Percentiles rank a stretch among this genome's conserved stretches.
These are phyloP conservation scores for Sanguinoderma infundibulare DNA, from an alignment of 1,284 basidiomycete genomes.

Conservation along the genomic window DNA sequence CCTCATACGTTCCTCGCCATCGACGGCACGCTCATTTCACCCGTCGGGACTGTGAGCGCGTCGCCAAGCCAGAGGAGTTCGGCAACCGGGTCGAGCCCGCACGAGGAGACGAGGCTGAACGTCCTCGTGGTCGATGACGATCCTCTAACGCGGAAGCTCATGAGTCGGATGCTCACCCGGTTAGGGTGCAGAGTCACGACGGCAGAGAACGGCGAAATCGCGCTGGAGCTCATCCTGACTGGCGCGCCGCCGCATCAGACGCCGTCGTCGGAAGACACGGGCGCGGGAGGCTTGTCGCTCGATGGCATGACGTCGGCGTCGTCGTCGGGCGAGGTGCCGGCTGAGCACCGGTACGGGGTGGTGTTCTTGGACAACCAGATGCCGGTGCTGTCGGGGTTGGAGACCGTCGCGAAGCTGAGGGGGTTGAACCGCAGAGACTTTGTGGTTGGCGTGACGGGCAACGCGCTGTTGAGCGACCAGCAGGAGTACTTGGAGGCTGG, in stretches of 20 bases:
- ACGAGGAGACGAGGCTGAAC: slow-evolving; percentile 50
- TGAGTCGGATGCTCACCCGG: slow-evolving; percentile 82
- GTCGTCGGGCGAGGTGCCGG: no score
- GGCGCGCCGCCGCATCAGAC: slow-evolving; percentile 28
- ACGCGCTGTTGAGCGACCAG: slow-evolving; percentile 69
- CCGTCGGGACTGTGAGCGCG: slow-evolving; percentile 19
- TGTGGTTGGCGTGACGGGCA: slow-evolving; percentile 81
- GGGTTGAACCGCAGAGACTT: slow-evolving; percentile 71
- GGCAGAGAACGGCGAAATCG: slow-evolving; percentile 89
- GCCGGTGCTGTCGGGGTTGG: slow-evolving; percentile 83
- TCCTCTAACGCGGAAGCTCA: slow-evolving; percentile 78
- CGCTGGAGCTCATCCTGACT: slow-evolving; percentile 74
- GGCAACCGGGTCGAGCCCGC: slow-evolving; percentile 13
- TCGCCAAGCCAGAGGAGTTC: no score
- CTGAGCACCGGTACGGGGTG: slow-evolving; percentile 58
- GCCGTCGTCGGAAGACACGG: slow-evolving; percentile 38
- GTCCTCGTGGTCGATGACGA: slow-evolving; percentile 84
- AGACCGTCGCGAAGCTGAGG: slow-evolving; percentile 70
- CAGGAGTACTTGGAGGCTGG: slow-evolving; percentile 80
- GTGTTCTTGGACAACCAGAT: slow-evolving; percentile 90
- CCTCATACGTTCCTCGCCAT: slow-evolving; percentile 26
- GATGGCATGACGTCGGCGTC: slow-evolving; percentile 18
- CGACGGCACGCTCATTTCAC: slow-evolving; percentile 27
- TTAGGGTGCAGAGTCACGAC: slow-evolving; percentile 79
- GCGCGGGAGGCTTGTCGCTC: slow-evolving; percentile 27